Base-by-base conservation (phyloP, 1,284 basidiomycete genomes). In the Macrocystidia cucumis region DNA sequence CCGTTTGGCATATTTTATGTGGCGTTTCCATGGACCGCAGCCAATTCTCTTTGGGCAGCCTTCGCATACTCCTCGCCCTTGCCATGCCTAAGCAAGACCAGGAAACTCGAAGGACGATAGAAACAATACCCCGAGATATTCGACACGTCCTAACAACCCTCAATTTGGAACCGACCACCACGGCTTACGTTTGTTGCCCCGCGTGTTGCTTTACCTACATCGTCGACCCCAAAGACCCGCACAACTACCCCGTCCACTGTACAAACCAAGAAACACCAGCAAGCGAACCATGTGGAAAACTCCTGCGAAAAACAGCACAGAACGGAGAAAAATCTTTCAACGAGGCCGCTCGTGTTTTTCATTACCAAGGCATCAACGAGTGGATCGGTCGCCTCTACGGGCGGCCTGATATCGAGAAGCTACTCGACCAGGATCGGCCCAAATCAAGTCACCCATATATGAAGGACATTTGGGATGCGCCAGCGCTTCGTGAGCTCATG, bases 161-260 rank as follows among this genome's bases (percentile, higher is more conserved):
- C 2, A 29, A 37, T 9, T 21, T 54, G 7, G 26, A 46, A 3
- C 43, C 45, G 5, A 24, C 26, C 13, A 37, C 37, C 8, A 39
- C 25, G 9, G 37, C 45, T 9, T 50, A 41, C 23, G 40, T 47
- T 9, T 50, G 46, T 30, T 54, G 52, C 21, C 47, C 48, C 8
- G 38, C 32, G 8, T 54, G 51, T 29, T 50, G 45, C 35, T 42
- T 36, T 11, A 41, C 45, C 3, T 48, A 44, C 27, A 8, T 12
- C 8, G 8, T 25, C 21, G 34, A 44, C 9, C 18, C 37, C 1
- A n/a, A n/a, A n/a, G n/a, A n/a, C n/a, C 25, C 40, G 22, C 25
- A 37, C 9, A 19, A 40, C n/a, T 46, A 23, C 27, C 50, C 50
- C 1, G 37, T 38, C 19, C 22, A 23, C 16, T 54, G 52, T 20